Base-by-base conservation (phyloP, 2,329 filamentous ascomycete genomes). In the Aureobasidium vineae region DNA sequence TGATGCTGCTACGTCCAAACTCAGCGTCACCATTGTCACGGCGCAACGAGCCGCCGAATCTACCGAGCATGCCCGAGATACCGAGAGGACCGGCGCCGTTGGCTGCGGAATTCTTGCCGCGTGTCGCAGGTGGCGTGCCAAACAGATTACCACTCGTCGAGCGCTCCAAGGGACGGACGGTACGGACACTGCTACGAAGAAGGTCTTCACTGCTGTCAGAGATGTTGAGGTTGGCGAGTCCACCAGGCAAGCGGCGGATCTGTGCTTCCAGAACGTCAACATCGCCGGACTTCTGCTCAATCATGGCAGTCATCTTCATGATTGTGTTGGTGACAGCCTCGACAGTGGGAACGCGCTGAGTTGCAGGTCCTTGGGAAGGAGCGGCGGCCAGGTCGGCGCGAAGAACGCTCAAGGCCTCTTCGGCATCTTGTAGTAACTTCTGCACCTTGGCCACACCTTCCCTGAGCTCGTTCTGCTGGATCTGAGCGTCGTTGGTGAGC, bases 301-400 rank as follows among this genome's bases (percentile, higher is more conserved):
- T 90, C 89, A 97, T 94, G 68, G 83, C 85, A 40, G 93, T 97
- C 90, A 99, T 93, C 74, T 95, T 97, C 67, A 83, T 83, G 70
- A 99, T 96, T 0, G 95, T 99, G 68, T 90, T 91, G 71, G 93
- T 89, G 23, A 99, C 91, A 0, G 92, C 91, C 72, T 97, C 95
- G 11, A 97, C 91, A 0, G 93, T 97, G 0, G 95, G 95, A 5
- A 88, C 85, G 13, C 36, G 53, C 33, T 74, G 84, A 49, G 80
- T 79, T 2, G 80, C 75, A 57, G 80, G 80, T 21, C 83, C 84
- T 8, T 83, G 82, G 3, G 57, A 45, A 5, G 66, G 76, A 28
- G 79, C 78, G 23, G 86, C 83, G 0, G 89, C 88, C 21, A 97
- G 83, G 71, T 88, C 90, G 2, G 92, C 89, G 72, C 90, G 90